A percentile compares a stretch with the other conserved stretches of the same genome.
Evolutionary conservation across 371 early-diverging fungal species (phyloP).

Genomic region (Lichtheimia ramosa): DNA sequence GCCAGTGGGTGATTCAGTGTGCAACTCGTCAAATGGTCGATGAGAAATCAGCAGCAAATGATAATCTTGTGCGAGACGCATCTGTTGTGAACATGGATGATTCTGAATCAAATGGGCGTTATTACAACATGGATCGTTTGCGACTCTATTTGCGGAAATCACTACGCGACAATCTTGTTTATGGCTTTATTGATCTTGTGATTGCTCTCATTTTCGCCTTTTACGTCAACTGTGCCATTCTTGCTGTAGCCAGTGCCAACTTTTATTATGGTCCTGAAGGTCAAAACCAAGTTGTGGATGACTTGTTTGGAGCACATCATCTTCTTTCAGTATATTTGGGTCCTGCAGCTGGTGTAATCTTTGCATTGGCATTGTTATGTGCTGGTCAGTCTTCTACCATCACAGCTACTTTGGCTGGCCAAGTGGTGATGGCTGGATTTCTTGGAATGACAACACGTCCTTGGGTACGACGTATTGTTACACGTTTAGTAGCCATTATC

Average conservation of each 20-base stretch:
- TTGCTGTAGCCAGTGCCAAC: constrained; percentile 79
- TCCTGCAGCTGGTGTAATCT: constrained; percentile 64
- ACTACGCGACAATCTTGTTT: constrained; percentile 31
- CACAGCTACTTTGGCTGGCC: constrained; percentile 87
- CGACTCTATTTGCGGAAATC: constrained; percentile 13
- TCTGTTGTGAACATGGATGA: not conserved
- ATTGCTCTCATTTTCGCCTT: constrained; percentile 74
- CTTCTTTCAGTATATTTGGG: constrained; percentile 65
- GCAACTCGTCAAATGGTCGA: not conserved
- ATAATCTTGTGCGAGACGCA: too few species aligned
- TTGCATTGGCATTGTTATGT: constrained; percentile 76
- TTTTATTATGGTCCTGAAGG: constrained; percentile 59
- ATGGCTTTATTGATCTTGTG: constrained; percentile 61
- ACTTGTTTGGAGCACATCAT: constrained; percentile 67
- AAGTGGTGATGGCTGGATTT: constrained; percentile 85
- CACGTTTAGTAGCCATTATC: constrained; percentile 69
- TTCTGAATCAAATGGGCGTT: constrained; percentile 10
- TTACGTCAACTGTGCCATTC: constrained; percentile 77
- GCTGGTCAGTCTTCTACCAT: constrained; percentile 81
- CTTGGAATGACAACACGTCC: constrained; percentile 69
- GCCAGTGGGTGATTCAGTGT: not conserved
- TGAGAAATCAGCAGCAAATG: not conserved
- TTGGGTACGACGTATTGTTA: constrained; percentile 72
- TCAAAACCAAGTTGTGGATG: constrained; percentile 33
- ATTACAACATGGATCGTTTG: constrained; percentile 9